Conservation (phyloP, 2,329 filamentous ascomycete genomes). For the Botryotinia calthae region DNA sequence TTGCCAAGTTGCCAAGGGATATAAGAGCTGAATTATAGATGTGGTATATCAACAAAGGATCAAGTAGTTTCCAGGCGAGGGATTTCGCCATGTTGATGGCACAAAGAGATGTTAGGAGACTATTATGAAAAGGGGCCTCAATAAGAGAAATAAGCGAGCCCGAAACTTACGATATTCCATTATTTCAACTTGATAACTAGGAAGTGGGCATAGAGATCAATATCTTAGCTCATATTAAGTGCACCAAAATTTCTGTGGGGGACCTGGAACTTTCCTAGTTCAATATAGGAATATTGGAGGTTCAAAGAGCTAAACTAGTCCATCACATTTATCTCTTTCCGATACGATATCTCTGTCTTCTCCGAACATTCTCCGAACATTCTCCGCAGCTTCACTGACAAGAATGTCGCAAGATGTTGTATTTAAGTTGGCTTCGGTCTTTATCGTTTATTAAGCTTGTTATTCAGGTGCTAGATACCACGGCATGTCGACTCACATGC, state of each 20-base stretch:
- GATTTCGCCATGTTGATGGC: background rate
- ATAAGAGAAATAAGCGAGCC: background rate
- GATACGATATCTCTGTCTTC: background rate
- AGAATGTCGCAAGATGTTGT: background rate
- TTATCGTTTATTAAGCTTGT: background rate
- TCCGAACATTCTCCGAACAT: background rate
- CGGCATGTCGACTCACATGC: background rate
- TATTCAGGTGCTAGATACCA: background rate
- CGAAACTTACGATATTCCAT: background rate
- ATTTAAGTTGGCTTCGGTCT: background rate
- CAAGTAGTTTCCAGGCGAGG: background rate
- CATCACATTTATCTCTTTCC: background rate
- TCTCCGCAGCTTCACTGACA: background rate
- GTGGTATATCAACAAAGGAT: background rate
- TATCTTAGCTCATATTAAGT: background rate
- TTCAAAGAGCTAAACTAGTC: background rate
- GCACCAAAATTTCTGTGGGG: background rate
- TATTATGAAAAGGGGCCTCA: background rate
- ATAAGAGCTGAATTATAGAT: background rate
- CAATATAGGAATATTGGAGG: background rate
- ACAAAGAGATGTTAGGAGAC: background rate
- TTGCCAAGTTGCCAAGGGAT: constrained; percentile 8
- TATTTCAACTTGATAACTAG: background rate
- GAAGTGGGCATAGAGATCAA: too few species aligned
- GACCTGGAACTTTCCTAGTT: background rate